Base-by-base conservation (phyloP, 2,329 filamentous ascomycete genomes). In the Paecilomyces sp. region DNA sequence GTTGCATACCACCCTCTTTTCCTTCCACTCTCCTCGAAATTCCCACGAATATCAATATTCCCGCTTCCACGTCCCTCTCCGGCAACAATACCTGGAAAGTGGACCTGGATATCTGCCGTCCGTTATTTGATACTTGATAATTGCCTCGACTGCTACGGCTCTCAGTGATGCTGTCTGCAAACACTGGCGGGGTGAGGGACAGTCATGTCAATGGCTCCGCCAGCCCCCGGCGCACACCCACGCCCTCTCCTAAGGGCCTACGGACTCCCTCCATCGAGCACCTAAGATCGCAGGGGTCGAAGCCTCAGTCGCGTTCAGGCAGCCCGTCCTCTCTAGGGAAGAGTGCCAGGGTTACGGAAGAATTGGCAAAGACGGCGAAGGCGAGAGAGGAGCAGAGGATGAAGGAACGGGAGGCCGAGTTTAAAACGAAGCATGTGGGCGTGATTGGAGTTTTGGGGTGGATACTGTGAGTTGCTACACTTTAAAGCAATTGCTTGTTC, bases 401-500 rank as follows among this genome's bases (percentile, higher is more conserved):
- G 55, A 65, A 67, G 60, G 62, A 64, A 55, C 64, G 71, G 60
- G 75, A 77, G 63, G 63, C 64, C 56, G 70, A 74, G 47, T 77
- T 78, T 57, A 77, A 73, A 62, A 57, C 63, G 11, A 74, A 71
- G 58, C 75, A 78, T 61, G 47, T 73, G 30, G 69, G 74, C 22
- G 64, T 75, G 24, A 58, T 77, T 58, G 74, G 72, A 28, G 67
- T 77, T 50, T 65, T 77, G 50, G 65, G 63, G 25, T 78, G 75
- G 75, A 70, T 78, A 58, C 59, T 76, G 75, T 77, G 67, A 75
- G 74, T 71, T 24, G 52, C 25, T 36, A 18, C 58, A 28, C 15
- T 25, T n/a, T n/a, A n/a, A n/a, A n/a, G 41, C 7, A n/a, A 47
- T 47, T 47, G 41, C 41, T 22, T 47, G n/a, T 47, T 9, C 18